phyloP scores from a whole-genome alignment of 176 grass and related monocot genomes.

The Triticum dicoccoides region DNA sequence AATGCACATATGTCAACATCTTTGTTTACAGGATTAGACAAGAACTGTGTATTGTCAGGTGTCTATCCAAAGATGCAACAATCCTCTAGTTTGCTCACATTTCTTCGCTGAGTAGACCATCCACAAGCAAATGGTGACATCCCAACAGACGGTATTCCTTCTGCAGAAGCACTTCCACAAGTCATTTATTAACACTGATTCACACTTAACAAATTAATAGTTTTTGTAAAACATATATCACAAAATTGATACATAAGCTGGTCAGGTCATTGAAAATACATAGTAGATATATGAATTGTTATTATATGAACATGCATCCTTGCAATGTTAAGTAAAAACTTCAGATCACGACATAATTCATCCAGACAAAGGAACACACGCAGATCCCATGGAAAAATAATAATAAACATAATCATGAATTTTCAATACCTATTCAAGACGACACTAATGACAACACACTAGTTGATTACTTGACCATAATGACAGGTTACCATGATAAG shows the following conservation, averaged over 20 bases:
- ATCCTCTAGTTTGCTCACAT: constrained; percentile 48
- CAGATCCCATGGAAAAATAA: not conserved
- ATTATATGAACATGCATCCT: constrained; percentile 6
- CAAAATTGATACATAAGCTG: not conserved
- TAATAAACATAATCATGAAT: constrained; percentile 10
- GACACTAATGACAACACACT: not conserved
- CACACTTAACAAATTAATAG: not conserved
- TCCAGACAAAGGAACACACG: not conserved
- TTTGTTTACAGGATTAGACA: not conserved
- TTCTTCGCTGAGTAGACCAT: constrained; percentile 84
- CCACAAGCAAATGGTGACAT: constrained; percentile 96
- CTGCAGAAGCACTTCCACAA: constrained; percentile 42
- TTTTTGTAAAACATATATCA: not conserved
- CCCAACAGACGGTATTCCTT: constrained; percentile 97
- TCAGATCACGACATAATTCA: not conserved
- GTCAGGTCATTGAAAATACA: not conserved
- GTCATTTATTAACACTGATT: not conserved
- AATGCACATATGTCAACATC: constrained; percentile 18
- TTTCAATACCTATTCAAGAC: constrained; percentile 1
- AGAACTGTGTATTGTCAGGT: constrained; percentile 9
- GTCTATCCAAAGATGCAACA: constrained; percentile 6
- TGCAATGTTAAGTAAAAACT: not conserved
- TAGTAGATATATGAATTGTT: not conserved
- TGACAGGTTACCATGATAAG: not conserved
- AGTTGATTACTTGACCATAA: not conserved